Evolutionary conservation across 352 stramenopile genomes (phyloP), one percentile per base, ranked within the genome.

Genomic region (Globisporangium acanthophoron): DNA sequence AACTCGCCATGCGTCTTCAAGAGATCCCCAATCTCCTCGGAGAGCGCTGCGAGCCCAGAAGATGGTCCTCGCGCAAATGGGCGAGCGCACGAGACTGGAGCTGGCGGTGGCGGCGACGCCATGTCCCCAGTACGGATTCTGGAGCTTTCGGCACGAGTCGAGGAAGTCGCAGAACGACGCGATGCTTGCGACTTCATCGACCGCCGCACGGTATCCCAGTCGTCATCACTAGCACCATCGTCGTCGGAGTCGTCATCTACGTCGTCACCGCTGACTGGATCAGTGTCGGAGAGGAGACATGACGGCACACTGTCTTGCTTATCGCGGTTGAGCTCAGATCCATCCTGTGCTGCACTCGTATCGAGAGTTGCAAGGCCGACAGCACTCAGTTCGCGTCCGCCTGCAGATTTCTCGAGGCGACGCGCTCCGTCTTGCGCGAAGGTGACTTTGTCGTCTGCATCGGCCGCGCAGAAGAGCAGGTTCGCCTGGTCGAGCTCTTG

Each of bases 401-500:
- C 21, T 43, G 41, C 43, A 31, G 27, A 59, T 7, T 13, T 3
- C 11, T 40, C 35, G 37, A 5, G 13, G 12, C 37, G 37, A 43
- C 37, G 3, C 37, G 13, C 13, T 43, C 3, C 12, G 37, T 18
- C 13, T 5, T 43, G 37, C 37, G 12, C 37, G 4, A 13, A 0
- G 40, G 8, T 21, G 5, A 15, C 40, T 21, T 31, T 49, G 44
- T 18, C 20, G 44, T 49, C 44, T 8, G 44, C 9, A 27, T 15
- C 50, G 15, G 66, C 60, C 9, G 70, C 50, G 16, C 63, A 64
- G 3, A 58, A 50, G 41, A 79, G 45, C 16, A 90, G 48, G 33
- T 87, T 86, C 13, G 74, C 77, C 0, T 87, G 65, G 12, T 70
- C 62, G 35, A 88, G 68, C 37, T 84, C 74, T 44, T 83, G 75